These are phyloP conservation scores for Datura wrightii DNA, from an alignment of 257 asterid species.

Conservation along the genomic window DNA sequence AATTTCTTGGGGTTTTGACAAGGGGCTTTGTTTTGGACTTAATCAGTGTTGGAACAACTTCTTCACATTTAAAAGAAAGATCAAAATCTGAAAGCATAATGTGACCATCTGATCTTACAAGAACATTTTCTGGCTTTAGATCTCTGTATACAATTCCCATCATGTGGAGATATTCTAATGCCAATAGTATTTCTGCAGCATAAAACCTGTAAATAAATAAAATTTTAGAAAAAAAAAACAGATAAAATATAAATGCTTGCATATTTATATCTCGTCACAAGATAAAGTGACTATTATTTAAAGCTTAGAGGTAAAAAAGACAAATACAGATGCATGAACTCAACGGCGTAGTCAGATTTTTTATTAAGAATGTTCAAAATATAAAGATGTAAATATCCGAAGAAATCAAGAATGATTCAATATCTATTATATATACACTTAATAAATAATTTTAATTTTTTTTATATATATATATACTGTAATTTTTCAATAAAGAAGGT, in stretches of 20 bases:
- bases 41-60: slow-evolving; percentile 49
- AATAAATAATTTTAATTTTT: too few species aligned
- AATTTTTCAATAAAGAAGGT: too few species aligned
- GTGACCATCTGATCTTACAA: slow-evolving; percentile 57
- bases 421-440: too few species aligned
- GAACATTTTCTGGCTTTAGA: slow-evolving; percentile 59
- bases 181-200: slow-evolving; percentile 51
- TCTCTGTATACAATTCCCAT: slow-evolving; percentile 59
- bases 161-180: slow-evolving; percentile 59
- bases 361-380: too few species aligned
- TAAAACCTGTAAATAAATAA: slow-evolving; percentile 45
- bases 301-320: not conserved
- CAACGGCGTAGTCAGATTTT: too few species aligned
- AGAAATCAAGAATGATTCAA: too few species aligned
- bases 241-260: not conserved
- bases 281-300: not conserved
- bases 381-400: too few species aligned
- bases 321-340: not conserved
- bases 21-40: slow-evolving; percentile 38
- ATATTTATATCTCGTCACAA: not conserved
- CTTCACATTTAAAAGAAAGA: slow-evolving; percentile 55
- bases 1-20: slow-evolving; percentile 26
- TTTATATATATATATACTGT: too few species aligned
- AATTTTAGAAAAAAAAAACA: not conserved
- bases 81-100: slow-evolving; percentile 64